phyloP scores from a whole-genome alignment of 495 filamentous ascomycete genomes.

The Penicillium paxilli region DNA sequence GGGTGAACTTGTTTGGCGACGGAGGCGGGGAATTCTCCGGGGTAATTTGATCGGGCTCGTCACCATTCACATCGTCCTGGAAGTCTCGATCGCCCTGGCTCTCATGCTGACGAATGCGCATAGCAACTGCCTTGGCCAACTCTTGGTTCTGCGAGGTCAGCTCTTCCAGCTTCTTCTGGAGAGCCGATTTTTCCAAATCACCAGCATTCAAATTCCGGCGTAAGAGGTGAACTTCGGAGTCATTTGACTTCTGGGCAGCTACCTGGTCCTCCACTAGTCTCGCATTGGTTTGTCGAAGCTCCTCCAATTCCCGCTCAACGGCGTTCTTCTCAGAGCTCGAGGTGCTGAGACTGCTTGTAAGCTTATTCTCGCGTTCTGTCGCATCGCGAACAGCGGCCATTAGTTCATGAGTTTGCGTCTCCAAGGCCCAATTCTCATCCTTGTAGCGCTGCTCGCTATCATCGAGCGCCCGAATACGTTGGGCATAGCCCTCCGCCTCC shows the following conservation, averaged over 20 bases:
- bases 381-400: conserved; percentile 67
- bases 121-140: conserved; percentile 74
- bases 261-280: conserved; percentile 81
- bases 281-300: conserved; percentile 73
- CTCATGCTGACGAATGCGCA: conserved; percentile 68
- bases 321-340: conserved; percentile 72
- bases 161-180: conserved; percentile 84
- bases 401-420: conserved; percentile 83
- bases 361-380: conserved; percentile 73
- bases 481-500: conserved; percentile 75
- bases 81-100: conserved; percentile 56
- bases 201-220: conserved; percentile 71
- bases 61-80: conserved; percentile 62
- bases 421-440: conserved; percentile 96
- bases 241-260: conserved; percentile 74
- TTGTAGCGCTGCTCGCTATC: conserved; percentile 95
- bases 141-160: conserved; percentile 85
- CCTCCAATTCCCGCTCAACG: conserved; percentile 82
- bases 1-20: conserved; percentile 87
- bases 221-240: conserved; percentile 78
- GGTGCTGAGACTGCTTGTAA: conserved; percentile 67
- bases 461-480: conserved; percentile 77
- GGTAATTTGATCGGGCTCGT: conserved; percentile 66
- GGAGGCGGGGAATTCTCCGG: conserved; percentile 88
- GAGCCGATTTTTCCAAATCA: conserved; percentile 68